Percentiles rank a stretch among this genome's conserved stretches.
Conservation (phyloP, 208 protist genomes). For the Crithidia mellificae region DNA sequence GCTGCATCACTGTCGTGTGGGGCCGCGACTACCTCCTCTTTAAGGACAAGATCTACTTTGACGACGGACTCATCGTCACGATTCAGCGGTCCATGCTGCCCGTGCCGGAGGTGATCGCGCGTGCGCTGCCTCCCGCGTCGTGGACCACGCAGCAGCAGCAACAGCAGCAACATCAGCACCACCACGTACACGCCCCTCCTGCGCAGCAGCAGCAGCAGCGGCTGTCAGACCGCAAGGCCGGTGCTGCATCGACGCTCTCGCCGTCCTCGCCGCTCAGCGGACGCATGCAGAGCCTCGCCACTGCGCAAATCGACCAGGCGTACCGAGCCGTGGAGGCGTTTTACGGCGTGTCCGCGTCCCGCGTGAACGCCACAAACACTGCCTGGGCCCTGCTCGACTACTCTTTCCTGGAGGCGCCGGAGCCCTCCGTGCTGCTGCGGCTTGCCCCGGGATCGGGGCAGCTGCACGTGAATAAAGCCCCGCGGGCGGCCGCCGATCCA, state of each 20-base stretch:
- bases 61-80: constrained; percentile 77
- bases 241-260: neutral
- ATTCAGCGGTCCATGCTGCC: constrained; percentile 78
- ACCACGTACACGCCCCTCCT: too few species aligned
- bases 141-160: constrained; percentile 9
- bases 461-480: constrained; percentile 33
- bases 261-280: neutral
- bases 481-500: constrained; percentile 46
- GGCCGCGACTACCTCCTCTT: constrained; percentile 73
- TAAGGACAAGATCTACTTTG: constrained; percentile 74
- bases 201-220: constrained; percentile 29
- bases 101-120: constrained; percentile 60
- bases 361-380: constrained; percentile 41
- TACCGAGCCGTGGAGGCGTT: constrained; percentile 44
- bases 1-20: constrained; percentile 67
- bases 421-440: constrained; percentile 48
- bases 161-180: neutral
- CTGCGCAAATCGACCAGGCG: constrained; percentile 30
- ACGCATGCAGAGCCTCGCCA: neutral
- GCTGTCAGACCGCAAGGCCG: constrained; percentile 1
- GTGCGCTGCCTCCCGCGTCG: constrained; percentile 6
- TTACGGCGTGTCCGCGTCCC: constrained; percentile 46
- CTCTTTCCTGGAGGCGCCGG: constrained; percentile 42
- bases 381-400: constrained; percentile 56
- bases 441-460: constrained; percentile 49